Conservation (phyloP, 495 filamentous ascomycete genomes). For the Penicillium flavigenum region DNA sequence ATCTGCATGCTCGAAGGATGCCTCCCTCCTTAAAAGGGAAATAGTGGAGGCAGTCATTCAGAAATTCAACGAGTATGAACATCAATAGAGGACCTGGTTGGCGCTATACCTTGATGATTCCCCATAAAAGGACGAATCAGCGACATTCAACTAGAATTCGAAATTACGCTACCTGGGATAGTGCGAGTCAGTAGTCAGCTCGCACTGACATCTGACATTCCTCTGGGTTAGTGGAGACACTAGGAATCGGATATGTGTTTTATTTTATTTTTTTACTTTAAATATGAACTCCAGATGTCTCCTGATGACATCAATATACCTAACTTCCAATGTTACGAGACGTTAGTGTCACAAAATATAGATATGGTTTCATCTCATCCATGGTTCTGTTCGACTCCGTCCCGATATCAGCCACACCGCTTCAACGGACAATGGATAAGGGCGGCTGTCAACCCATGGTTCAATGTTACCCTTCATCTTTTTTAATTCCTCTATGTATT, state of each 20-base stretch:
- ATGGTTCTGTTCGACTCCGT: conserved; percentile 10
- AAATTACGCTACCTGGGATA: conserved; percentile 21
- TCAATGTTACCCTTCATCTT: conserved; percentile 21
- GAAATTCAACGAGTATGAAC: conserved; percentile 6
- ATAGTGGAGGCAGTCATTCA: conserved; percentile 10
- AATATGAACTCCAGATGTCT: background rate
- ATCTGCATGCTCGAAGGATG: conserved; percentile 15
- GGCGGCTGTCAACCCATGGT: conserved; percentile 23
- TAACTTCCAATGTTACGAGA: background rate
- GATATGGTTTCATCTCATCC: background rate
- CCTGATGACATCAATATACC: conserved; percentile 6
- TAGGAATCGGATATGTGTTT: background rate
- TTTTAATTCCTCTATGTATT: conserved; percentile 17
- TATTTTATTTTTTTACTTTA: background rate
- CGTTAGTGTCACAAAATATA: background rate
- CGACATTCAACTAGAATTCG: background rate
- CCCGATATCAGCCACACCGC: conserved; percentile 10
- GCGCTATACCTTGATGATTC: conserved; percentile 11
- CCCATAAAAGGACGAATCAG: conserved; percentile 20
- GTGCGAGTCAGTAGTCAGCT: conserved; percentile 22
- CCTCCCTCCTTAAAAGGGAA: conserved; percentile 5
- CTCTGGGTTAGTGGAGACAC: conserved; percentile 7
- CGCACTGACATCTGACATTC: conserved; percentile 39
- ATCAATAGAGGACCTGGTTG: conserved; percentile 11
- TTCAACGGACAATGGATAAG: conserved; percentile 2